Conservation (phyloP, 192 early-diverging fungal genomes). For the Bifiguratus adelaidae region DNA sequence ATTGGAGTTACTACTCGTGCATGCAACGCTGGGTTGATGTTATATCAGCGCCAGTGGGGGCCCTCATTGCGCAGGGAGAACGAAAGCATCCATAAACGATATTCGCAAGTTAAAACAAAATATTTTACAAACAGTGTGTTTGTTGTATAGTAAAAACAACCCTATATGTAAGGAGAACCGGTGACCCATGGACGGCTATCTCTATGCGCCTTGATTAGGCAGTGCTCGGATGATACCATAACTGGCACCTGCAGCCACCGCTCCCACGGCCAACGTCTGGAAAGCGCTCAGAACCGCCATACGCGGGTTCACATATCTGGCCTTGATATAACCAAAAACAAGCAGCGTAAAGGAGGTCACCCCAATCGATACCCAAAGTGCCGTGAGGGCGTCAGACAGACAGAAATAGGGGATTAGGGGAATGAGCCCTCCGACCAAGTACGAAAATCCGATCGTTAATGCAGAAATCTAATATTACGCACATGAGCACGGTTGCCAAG, state of each 20-base stretch:
- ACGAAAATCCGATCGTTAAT: conserved; percentile 43
- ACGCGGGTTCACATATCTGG: conserved; percentile 27
- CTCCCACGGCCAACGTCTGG: conserved; percentile 34
- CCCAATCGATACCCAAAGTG: conserved; percentile 36
- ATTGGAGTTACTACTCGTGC: background rate
- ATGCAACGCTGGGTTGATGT: background rate
- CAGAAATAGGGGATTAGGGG: conserved; percentile 51
- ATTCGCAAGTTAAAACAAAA: too few species aligned
- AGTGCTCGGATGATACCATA: conserved; percentile 13
- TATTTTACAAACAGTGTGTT: too few species aligned
- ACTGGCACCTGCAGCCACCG: conserved; percentile 27
- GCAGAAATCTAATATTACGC: conserved; percentile 31
- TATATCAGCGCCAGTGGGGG: too few species aligned
- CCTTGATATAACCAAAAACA: conserved; percentile 51
- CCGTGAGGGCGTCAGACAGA: conserved; percentile 18
- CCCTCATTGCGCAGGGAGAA: too few species aligned
- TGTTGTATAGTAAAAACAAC: too few species aligned
- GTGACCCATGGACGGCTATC: too few species aligned
- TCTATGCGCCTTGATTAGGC: background rate
- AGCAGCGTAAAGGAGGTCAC: conserved; percentile 39
- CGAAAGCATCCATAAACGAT: too few species aligned
- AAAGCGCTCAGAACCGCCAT: conserved; percentile 23
- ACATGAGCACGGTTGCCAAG: background rate
- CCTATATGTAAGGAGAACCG: too few species aligned
- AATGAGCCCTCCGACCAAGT: conserved; percentile 54